Evolutionary conservation across 371 early-diverging fungal genomes (phyloP).

Genomic region (Mucor sp.): DNA sequence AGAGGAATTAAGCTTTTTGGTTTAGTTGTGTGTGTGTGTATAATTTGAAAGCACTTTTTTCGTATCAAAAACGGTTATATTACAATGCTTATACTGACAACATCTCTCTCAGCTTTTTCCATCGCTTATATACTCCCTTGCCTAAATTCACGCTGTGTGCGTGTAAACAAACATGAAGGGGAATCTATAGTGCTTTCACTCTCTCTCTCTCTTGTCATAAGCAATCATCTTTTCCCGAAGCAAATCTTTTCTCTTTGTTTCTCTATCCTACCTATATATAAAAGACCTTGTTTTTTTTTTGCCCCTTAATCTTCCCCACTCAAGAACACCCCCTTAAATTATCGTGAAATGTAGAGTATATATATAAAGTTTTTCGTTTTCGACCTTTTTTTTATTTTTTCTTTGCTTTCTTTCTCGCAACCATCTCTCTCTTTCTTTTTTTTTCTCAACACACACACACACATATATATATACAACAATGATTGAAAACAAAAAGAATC

Average conservation of each 20-base stretch:
- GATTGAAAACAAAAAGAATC: conserved; percentile 4
- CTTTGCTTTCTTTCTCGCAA: neutral
- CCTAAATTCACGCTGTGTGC: too few species aligned
- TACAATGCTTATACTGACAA: neutral
- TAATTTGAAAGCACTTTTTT: neutral
- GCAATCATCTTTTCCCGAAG: neutral
- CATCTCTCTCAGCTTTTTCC: neutral
- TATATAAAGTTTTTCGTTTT: neutral
- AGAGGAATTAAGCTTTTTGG: neutral
- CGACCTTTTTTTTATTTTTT: conserved; percentile 3
- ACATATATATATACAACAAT: neutral
- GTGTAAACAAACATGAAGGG: conserved; percentile 3
- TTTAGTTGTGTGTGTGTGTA: neutral
- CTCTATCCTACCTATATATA: conserved; percentile 3
- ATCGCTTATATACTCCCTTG: too few species aligned
- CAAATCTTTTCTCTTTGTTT: neutral
- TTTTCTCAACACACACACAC: neutral
- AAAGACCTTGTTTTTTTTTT: neutral
- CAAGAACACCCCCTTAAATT: neutral
- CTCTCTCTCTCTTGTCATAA: neutral
- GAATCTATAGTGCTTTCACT: neutral
- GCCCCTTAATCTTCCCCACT: conserved; percentile 7
- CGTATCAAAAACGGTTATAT: neutral
- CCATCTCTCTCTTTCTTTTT: neutral
- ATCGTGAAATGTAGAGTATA: neutral